A percentile compares a stretch with the other conserved stretches of the same genome.
Evolutionary conservation across 768 basidiomycete species (phyloP).

Genomic region (Postia placenta): DNA sequence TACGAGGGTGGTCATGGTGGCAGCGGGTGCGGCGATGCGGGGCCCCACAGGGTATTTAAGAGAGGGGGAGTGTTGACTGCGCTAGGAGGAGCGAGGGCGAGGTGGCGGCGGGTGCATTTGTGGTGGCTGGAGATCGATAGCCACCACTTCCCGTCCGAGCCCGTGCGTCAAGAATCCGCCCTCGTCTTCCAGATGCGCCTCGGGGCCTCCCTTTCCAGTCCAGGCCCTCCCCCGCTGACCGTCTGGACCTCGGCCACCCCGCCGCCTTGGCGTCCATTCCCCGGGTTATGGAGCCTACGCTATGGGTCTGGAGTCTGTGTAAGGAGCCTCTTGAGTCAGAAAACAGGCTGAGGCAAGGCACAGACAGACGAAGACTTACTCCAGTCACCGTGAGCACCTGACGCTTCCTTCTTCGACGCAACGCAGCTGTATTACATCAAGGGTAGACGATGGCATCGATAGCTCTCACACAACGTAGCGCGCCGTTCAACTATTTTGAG

Average conservation of each 20-base stretch:
- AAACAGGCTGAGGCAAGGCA: too few relatives aligned
- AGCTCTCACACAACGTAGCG: too few relatives aligned
- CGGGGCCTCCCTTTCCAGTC: not conserved
- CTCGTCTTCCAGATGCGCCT: not conserved
- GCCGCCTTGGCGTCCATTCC: not conserved
- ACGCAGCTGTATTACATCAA: too few relatives aligned
- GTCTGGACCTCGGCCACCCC: not conserved
- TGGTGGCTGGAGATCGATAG: conserved; percentile 6
- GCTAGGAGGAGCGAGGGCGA: not conserved
- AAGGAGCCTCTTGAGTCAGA: too few relatives aligned
- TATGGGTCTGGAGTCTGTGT: too few relatives aligned
- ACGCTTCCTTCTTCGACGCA: too few relatives aligned
- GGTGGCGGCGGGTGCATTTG: not conserved
- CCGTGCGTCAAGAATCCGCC: conserved; percentile 2
- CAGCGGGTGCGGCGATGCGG: not conserved
- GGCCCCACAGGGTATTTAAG: not conserved
- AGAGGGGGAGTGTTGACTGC: not conserved
- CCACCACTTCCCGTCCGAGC: conserved; percentile 1
- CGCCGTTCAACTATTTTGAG: too few relatives aligned
- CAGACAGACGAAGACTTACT: too few relatives aligned
- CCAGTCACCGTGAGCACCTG: too few relatives aligned
- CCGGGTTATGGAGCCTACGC: too few relatives aligned
- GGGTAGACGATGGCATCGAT: too few relatives aligned
- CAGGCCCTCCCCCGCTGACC: not conserved
- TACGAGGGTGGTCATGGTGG: conserved; percentile 13